These are phyloP conservation scores for Pseudogymnoascus sp. DNA, from an alignment of 2,329 filamentous ascomycete genomes.

Conservation along the genomic window DNA sequence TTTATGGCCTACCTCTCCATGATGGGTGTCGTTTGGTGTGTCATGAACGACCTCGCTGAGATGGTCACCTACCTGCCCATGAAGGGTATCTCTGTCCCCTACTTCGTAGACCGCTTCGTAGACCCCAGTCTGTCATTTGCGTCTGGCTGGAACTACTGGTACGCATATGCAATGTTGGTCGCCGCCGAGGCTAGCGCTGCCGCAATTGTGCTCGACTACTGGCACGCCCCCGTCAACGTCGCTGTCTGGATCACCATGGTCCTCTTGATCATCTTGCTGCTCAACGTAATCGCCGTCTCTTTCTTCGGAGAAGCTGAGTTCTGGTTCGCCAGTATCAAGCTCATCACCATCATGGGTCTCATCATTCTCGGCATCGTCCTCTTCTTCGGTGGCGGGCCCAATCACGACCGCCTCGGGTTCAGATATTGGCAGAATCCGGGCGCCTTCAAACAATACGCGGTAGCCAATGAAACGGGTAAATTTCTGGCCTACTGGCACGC, in stretches of 20 bases:
- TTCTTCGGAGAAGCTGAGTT: constrained; percentile 57
- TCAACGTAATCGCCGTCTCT: constrained; percentile 50
- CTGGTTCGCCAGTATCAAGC: constrained; percentile 53
- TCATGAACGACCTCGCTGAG: constrained; percentile 49
- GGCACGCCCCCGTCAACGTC: constrained; percentile 44
- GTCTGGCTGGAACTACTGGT: constrained; percentile 35
- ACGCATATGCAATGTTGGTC: constrained; percentile 51
- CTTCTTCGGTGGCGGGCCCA: constrained; percentile 48
- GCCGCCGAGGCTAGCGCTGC: constrained; percentile 52
- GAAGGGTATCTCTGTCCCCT: constrained; percentile 49
- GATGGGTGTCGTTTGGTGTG: constrained; percentile 45
- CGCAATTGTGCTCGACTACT: constrained; percentile 53
- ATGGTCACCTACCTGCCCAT: constrained; percentile 49
- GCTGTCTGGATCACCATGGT: constrained; percentile 55
- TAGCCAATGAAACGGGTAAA: constrained; percentile 38
- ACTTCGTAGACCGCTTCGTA: constrained; percentile 49
- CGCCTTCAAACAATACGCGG: constrained; percentile 33
- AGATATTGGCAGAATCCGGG: constrained; percentile 39
- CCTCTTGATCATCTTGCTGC: constrained; percentile 43
- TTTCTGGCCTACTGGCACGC: constrained; percentile 52
- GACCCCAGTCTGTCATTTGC: constrained; percentile 30
- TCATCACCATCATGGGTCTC: constrained; percentile 50
- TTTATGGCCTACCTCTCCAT: constrained; percentile 60
- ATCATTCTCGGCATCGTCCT: constrained; percentile 50
- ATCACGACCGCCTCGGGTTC: constrained; percentile 43